Evolutionary conservation across 148 eudicot genomes (phyloP), one percentile per base, ranked within the genome.

Genomic region (Camellia sinensis): DNA sequence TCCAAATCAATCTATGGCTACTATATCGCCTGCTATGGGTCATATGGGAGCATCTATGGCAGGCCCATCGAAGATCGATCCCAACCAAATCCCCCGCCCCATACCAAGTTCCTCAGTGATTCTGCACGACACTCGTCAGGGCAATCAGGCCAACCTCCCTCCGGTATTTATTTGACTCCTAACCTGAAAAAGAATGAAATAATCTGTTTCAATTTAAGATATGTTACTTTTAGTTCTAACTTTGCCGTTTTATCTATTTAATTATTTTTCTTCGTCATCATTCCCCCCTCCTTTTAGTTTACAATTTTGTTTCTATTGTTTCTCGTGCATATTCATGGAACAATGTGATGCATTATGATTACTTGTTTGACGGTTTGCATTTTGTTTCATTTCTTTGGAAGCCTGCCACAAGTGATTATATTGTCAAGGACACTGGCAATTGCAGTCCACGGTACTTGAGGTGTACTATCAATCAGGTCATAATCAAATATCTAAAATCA

Each of bases 391-490:
- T 60, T 40, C 56, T 82, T 76, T 74, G 77, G 76, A 84, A 95
- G 98, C 91, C 98, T 83, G 98, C 98, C 62, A 92, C 98, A 46
- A 87, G 92, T 85, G 93, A 93, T 79, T 93, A 88, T 79, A 88
- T 95, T 81, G 98, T 90, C 71, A 90, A 85, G 85, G 98, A 95
- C 83, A 93, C 97, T 73, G 98, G 98, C 76, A 95, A 95, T 80
- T 90, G 97, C 92, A 93, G 97, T 81, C 98, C 98, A 29, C 97
- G 98, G 19, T 93, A 88, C 88, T 87, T 95, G 90, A 92, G 98
- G 85, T 95, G 98, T 85, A 93, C 98, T 44, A 84, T 95, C 82
- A 95, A 93, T 80, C 98, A 95, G 98, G 97, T 95, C 67, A 62
- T 50, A n/a, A 37, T 59, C 59, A 59, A 76, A 57, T 52, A 18